Evolutionary conservation across 1,139 yeast genomes (phyloP), one percentile per base, ranked within the genome.

Genomic region (Taphrina deformans): DNA sequence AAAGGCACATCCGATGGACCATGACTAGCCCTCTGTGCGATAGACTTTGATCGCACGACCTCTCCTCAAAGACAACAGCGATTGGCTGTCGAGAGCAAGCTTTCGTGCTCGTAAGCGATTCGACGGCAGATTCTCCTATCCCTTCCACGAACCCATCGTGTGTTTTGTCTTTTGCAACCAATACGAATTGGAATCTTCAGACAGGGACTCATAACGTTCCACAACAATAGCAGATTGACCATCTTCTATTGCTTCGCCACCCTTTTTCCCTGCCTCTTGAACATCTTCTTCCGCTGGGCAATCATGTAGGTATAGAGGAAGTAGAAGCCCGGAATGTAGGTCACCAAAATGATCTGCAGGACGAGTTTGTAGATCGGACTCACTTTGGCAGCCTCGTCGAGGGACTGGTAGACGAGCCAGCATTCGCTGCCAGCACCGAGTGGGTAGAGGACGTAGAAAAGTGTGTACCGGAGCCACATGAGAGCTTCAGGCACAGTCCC

Each of bases 371-470:
- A 85, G 76, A 80, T 77, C 0, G 76, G 75, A 33, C 89, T 88
- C 67, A 80, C 79, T 14, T 70, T 69, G 48, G 79, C 81, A 14
- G 96, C 96, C 63, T 83, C 84, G 41, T 45, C 59, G 45, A 90
- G 79, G 0, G 96, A 85, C 67, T 85, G 77, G 75, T 84, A 85
- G 68, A 90, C 82, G 77, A 91, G 84, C 62, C 80, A 73, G 69
- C 89, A 80, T 75, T 93, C 99, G 68, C 95, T 85, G 3, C 88
- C 84, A 18, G 93, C 97, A 4, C 99, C 99, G 40, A 89, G 77
- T 26, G 99, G 99, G 73, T 93, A 93, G 71, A 93, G 80, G 1
- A 90, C 83, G 71, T 83, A 83, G 76, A 93, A 93, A 31, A 92
- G 80, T 33, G 66, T 69, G 60, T 70, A 69, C 23, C 99, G 83